A percentile compares a stretch with the other conserved stretches of the same genome.
These are phyloP conservation scores for Verticillium alfalfae DNA, from an alignment of 2,329 filamentous ascomycete genomes.

Conservation along the genomic window DNA sequence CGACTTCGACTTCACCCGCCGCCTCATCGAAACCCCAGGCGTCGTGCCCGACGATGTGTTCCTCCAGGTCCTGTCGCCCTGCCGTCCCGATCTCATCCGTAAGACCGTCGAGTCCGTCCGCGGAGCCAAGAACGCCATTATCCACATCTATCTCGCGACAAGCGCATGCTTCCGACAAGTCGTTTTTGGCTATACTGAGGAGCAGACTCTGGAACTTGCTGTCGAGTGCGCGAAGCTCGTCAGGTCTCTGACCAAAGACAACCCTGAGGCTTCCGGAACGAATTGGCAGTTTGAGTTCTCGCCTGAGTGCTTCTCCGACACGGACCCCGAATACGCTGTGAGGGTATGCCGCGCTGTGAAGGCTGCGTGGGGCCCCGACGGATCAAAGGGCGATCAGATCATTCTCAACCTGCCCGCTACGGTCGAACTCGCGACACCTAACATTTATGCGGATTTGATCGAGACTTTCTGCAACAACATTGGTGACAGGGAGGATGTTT, in stretches of 20 bases:
- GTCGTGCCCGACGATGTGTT: conserved; percentile 83
- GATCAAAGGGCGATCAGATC: conserved; percentile 67
- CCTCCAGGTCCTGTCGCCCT: conserved; percentile 88
- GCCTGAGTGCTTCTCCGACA: conserved; percentile 88
- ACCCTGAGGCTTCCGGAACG: conserved; percentile 50
- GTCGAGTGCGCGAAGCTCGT: conserved; percentile 83
- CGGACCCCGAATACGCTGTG: conserved; percentile 75
- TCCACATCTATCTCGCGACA: conserved; percentile 94
- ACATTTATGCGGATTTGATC: conserved; percentile 92
- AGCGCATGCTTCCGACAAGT: conserved; percentile 92
- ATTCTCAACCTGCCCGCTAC: conserved; percentile 98
- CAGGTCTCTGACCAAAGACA: conserved; percentile 81
- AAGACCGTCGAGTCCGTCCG: conserved; percentile 83
- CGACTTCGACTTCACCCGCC: conserved; percentile 91
- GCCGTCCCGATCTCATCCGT: conserved; percentile 83
- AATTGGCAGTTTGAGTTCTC: conserved; percentile 79
- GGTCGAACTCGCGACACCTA: conserved; percentile 90
- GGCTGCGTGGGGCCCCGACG: conserved; percentile 74
- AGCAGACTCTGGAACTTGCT: conserved; percentile 75
- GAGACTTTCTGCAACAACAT: conserved; percentile 92
- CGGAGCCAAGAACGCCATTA: conserved; percentile 86
- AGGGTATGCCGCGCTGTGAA: conserved; percentile 90
- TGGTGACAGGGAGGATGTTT: conserved; percentile 77
- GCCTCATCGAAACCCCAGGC: conserved; percentile 78
- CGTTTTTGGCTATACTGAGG: conserved; percentile 81